Evolutionary conservation across 768 basidiomycete genomes (phyloP), one percentile per base, ranked within the genome.

Genomic region (Lactarius sanguifluus): DNA sequence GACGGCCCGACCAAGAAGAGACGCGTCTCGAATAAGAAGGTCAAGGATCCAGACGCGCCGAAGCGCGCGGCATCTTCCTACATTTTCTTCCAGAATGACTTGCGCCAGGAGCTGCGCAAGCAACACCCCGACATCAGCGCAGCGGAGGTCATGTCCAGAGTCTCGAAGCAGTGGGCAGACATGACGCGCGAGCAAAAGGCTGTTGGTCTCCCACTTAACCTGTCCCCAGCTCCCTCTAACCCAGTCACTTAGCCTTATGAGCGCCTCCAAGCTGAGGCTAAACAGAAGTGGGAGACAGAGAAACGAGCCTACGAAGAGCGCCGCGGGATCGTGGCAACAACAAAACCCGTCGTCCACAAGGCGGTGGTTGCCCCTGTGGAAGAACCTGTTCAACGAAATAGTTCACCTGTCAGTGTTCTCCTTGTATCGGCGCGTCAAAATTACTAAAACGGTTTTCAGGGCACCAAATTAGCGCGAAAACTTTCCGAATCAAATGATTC

Each of bases 1-100:
- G 77, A 76, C 45, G 73, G 67, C 13, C 69, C 60, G 34, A 73
- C 77, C 59, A 81, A 81, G 73, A 89, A 86, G 75, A 81, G 84
- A 75, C 83, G 86, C 69, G 55, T 45, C 30, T 28, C 43, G 80
- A 80, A 71, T 79, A 94, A 88, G 77, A 89, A 89, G 71, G 81
- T 73, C 47, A 87, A 89, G 76, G 96, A 98, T 73, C 94, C 95
- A 23, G 90, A 95, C 76, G 94, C 94, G 65, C 96, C 96, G 38
- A 97, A 96, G 75, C 88, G 94, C 10, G 96, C 96, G 32, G 84
- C 94, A 16, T 92, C 92, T 8, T 94, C 94, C 23, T 98, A 96
- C 79, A 86, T 98, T 73, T 80, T 96, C 71, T 98, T 90, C 83
- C 96, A 98, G 79, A 97, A 96, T 75, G 90, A 91, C 16, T 82